Conservation (phyloP, 2,329 filamentous ascomycete species). For the Neoascochyta sp. region DNA sequence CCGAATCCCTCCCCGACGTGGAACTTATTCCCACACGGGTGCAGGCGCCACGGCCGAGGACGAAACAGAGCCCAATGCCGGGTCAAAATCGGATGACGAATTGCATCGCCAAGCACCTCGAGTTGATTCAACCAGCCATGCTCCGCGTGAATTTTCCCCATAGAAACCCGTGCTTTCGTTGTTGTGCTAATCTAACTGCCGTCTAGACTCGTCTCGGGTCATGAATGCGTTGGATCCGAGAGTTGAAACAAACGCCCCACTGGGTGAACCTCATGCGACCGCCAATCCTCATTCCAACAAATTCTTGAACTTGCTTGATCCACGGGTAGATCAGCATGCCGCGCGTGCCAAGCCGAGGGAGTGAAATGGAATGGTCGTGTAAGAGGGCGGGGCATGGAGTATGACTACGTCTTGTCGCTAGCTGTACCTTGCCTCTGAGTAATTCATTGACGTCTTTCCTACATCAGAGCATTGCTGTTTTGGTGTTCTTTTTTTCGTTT, state of each 20-base stretch:
- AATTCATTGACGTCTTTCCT: too few relatives aligned
- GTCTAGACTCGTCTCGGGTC: conserved; percentile 18
- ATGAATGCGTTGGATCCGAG: conserved; percentile 33
- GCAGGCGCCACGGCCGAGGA: neutral
- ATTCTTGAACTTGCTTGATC: conserved; percentile 17
- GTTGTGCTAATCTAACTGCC: neutral
- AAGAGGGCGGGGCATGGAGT: too few relatives aligned
- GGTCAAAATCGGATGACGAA: conserved; percentile 3
- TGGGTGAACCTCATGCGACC: conserved; percentile 5
- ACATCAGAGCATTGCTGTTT: too few relatives aligned
- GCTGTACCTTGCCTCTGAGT: too few relatives aligned
- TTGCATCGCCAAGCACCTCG: conserved; percentile 1
- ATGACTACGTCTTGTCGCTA: too few relatives aligned
- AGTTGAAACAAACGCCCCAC: conserved; percentile 7
- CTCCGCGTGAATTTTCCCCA: conserved; percentile 3
- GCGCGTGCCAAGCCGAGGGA: conserved; percentile 5
- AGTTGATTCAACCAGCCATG: conserved; percentile 1
- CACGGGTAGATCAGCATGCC: conserved; percentile 10
- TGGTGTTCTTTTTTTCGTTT: too few relatives aligned
- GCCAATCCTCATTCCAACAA: conserved; percentile 9
- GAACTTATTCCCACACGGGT: too few relatives aligned
- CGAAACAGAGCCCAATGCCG: neutral
- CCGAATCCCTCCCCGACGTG: too few relatives aligned
- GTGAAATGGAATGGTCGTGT: too few relatives aligned
- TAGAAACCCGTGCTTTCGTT: neutral